phyloP scores from a whole-genome alignment of 129 eudicot genomes.

The Pittosporum tobira region DNA sequence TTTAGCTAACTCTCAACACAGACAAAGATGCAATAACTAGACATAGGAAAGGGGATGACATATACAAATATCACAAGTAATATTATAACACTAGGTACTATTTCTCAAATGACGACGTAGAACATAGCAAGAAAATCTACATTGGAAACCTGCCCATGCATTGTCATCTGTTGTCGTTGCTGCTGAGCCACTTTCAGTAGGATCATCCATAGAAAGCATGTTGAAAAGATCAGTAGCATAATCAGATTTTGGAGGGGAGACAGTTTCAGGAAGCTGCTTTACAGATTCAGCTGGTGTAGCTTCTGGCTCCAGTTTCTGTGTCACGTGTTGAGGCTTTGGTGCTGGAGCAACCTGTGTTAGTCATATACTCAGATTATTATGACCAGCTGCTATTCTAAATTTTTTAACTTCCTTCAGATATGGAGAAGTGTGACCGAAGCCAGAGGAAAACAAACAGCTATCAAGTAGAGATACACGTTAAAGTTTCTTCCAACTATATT shows the following conservation, averaged over 20 bases:
- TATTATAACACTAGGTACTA: background rate
- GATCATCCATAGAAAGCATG: slow-evolving; percentile 86
- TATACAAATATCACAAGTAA: no score
- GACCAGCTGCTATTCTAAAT: background rate
- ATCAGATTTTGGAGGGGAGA: slow-evolving; percentile 66
- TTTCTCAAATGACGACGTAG: background rate
- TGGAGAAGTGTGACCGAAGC: background rate
- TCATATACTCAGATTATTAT: background rate
- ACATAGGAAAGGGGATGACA: background rate
- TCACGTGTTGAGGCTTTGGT: slow-evolving; percentile 35
- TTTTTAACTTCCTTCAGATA: background rate
- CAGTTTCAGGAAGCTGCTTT: slow-evolving; percentile 46
- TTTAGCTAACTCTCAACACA: background rate
- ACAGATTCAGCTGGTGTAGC: slow-evolving; percentile 34
- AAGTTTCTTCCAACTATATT: background rate
- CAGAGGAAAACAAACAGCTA: background rate
- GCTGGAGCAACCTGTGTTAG: slow-evolving; percentile 30
- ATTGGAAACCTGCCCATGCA: slow-evolving; percentile 95
- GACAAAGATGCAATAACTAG: no score
- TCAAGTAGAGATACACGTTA: background rate
- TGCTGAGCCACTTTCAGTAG: slow-evolving; percentile 56
- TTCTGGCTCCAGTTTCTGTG: slow-evolving; percentile 47
- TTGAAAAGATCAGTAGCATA: slow-evolving; percentile 90
- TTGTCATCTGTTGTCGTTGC: slow-evolving; percentile 57
- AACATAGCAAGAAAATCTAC: slow-evolving; percentile 22